phyloP scores from a whole-genome alignment of 495 filamentous ascomycete genomes.

The Daldinia loculata region DNA sequence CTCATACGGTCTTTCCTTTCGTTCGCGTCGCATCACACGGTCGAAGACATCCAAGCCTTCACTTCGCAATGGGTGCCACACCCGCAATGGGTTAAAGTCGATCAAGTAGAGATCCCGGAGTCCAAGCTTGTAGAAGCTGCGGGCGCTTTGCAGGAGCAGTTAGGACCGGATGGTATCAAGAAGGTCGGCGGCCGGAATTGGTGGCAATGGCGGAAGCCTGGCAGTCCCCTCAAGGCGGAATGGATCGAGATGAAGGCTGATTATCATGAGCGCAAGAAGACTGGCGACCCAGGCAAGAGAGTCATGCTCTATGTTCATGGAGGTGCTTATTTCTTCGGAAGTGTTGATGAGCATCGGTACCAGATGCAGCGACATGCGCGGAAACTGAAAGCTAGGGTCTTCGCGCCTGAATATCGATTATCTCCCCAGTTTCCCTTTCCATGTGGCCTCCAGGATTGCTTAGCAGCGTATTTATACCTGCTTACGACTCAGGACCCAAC shows the following conservation, averaged over 20 bases:
- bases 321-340: conserved; percentile 77
- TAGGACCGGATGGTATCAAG: conserved; percentile 77
- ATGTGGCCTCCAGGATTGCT: conserved; percentile 86
- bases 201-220: conserved; percentile 88
- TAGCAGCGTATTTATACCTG: conserved; percentile 86
- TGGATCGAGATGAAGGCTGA: conserved; percentile 96
- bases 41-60: conserved; percentile 92
- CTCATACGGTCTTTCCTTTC: conserved; percentile 84
- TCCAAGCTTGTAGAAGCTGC: conserved; percentile 69
- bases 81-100: conserved; percentile 85
- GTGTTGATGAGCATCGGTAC: conserved; percentile 93
- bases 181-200: conserved; percentile 83
- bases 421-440: conserved; percentile 96
- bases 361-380: conserved; percentile 95
- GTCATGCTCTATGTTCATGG: conserved; percentile 96
- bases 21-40: conserved; percentile 83
- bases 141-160: conserved; percentile 67
- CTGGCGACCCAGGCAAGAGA: conserved; percentile 65
- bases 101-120: conserved; percentile 74
- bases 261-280: conserved; percentile 72
- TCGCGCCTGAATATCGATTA: conserved; percentile 88
- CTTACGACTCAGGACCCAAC: conserved; percentile 75
- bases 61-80: conserved; percentile 88
- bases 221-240: conserved; percentile 75
- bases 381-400: conserved; percentile 86